Evolutionary conservation across 208 protist genomes (phyloP), one percentile per base, ranked within the genome.

Genomic region (Strigomonas culicis): DNA sequence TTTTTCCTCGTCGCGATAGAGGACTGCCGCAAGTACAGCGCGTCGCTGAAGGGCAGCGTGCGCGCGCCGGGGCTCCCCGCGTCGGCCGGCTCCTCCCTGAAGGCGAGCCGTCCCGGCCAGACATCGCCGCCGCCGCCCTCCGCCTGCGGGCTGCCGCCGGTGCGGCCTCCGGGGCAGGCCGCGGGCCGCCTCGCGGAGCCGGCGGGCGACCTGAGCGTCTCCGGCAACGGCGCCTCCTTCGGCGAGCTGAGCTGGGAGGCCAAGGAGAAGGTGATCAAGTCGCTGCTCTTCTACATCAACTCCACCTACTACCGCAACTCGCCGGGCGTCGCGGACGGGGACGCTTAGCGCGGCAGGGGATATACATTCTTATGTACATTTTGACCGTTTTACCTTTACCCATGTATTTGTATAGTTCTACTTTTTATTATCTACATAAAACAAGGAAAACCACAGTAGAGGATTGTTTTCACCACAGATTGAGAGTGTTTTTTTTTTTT

Each of bases 231-330:
- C 6, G 75, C 49, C 19, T 80, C 75, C 66, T 69, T 93, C 53
- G 74, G 77, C 2, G 78, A 88, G 21, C 59, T 93, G 11, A 59
- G 79, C 19, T 93, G 87, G 84, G 74, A 80, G 21, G 87, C 90
- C 63, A 93, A 93, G 63, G 87, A 93, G 47, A 86, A 84, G 66
- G 79, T 93, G 21, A 93, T 93, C 64, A 93, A 93, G 65, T 74
- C 87, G 53, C 71, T 93, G 21, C 70, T 93, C 30, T 90, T 89
- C 52, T 93, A 75, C 67, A 81, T 93, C 59, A 93, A 93, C 69
- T 66, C 77, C 32, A 82, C 80, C n/a, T 88, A 80, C 59, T 88
- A 88, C 68, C 66, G 50, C n/a, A 58, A 52, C 56, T 41, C 32
- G 2, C 51, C 3, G 22, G 11, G 19, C 10, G 34, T 13, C 10